phyloP scores from a whole-genome alignment of 768 basidiomycete species.

The Russula brevipes region DNA sequence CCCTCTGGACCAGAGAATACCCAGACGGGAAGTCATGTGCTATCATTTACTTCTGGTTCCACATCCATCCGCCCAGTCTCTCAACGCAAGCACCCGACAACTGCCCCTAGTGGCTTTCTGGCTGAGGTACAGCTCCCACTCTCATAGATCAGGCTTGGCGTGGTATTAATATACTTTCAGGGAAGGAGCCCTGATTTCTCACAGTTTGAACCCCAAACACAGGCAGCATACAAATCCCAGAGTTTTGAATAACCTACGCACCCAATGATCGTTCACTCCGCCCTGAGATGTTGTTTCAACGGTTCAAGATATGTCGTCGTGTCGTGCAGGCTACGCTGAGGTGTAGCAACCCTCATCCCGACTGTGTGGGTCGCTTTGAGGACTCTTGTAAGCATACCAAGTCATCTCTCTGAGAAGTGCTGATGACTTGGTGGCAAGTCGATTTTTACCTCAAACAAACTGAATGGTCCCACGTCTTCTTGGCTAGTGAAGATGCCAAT shows the following conservation, averaged over 20 bases:
- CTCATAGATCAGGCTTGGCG: not conserved
- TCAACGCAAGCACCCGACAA: not conserved
- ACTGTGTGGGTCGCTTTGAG: no score
- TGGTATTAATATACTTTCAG: not conserved
- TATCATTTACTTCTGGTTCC: conserved; percentile 8
- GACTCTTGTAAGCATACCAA: no score
- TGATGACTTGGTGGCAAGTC: no score
- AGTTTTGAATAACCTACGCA: not conserved
- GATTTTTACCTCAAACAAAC: no score
- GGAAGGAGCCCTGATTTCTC: not conserved
- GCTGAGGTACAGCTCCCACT: not conserved
- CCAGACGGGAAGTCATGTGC: not conserved
- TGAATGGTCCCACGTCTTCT: no score
- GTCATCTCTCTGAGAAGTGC: no score
- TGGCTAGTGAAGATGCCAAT: no score
- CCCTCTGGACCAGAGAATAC: not conserved
- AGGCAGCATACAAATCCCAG: conserved; percentile 12
- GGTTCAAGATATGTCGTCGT: no score
- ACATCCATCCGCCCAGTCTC: not conserved
- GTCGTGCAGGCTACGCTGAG: no score
- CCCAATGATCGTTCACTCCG: not conserved
- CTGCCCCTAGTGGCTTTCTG: not conserved
- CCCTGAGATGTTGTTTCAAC: not conserved
- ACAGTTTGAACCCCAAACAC: conserved; percentile 12
- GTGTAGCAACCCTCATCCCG: no score